Percentiles rank a stretch among this genome's conserved stretches.
Conservation (phyloP, 2,329 filamentous ascomycete genomes). For the Neonectria magnoliae region DNA sequence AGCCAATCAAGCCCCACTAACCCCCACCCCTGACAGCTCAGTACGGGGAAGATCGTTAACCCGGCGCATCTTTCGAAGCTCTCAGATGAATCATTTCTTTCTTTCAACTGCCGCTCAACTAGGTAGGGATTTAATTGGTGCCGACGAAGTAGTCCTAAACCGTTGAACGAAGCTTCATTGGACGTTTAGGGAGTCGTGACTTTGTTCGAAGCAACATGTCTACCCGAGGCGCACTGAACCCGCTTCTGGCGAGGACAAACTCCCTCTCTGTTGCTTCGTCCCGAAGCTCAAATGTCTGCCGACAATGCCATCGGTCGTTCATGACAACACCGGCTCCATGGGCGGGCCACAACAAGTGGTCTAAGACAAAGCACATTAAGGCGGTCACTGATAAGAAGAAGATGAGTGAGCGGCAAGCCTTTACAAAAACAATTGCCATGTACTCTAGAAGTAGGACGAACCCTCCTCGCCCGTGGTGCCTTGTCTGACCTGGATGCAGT, state of each 20-base stretch:
- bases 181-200: not conserved
- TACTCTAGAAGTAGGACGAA: constrained; percentile 73
- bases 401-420: constrained; percentile 72
- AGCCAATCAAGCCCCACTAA: constrained; percentile 28
- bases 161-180: not conserved
- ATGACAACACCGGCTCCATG: constrained; percentile 54
- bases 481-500: constrained; percentile 58
- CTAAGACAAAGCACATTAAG: constrained; percentile 96
- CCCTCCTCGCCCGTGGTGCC: not conserved
- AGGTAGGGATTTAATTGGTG: constrained; percentile 12
- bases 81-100: not conserved
- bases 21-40: constrained; percentile 7
- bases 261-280: constrained; percentile 17
- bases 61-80: constrained; percentile 39
- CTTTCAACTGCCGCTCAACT: not conserved
- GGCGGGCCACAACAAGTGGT: constrained; percentile 92
- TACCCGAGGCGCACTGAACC: constrained; percentile 21
- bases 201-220: constrained; percentile 27
- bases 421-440: constrained; percentile 78
- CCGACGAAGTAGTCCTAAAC: not conserved
- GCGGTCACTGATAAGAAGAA: constrained; percentile 85
- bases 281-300: constrained; percentile 51
- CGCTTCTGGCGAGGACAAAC: constrained; percentile 26
- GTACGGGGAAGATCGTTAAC: constrained; percentile 45
- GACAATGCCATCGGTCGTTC: constrained; percentile 61